Conservation (phyloP, 148 eudicot species). For the Selenicereus undatus region DNA sequence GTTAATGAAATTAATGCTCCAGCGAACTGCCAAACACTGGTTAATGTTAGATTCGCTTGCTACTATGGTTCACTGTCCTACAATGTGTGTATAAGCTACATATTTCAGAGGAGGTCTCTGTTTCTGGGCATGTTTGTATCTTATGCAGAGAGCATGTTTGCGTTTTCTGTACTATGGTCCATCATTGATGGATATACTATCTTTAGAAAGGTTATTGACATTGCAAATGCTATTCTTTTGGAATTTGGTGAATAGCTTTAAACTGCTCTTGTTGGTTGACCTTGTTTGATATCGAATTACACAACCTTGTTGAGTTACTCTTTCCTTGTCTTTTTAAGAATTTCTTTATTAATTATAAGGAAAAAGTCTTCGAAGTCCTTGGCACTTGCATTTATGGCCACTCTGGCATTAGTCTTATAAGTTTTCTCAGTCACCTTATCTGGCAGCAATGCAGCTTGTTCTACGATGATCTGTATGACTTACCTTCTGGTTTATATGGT, state of each 20-base stretch:
- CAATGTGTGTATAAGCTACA: neutral
- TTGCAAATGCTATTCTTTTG: neutral
- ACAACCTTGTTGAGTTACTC: neutral
- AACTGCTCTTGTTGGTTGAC: neutral
- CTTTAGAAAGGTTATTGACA: neutral
- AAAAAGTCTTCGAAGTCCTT: neutral
- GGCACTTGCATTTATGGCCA: neutral
- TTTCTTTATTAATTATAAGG: neutral
- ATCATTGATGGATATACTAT: neutral
- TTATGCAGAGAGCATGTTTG: neutral
- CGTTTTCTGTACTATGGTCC: neutral
- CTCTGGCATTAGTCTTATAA: neutral
- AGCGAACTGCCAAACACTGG: neutral
- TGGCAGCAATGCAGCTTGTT: neutral
- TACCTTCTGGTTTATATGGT: neutral
- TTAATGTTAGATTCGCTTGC: neutral
- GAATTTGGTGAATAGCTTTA: neutral
- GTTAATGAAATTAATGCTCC: neutral
- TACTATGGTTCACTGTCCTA: neutral
- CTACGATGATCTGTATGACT: neutral
- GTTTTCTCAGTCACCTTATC: neutral
- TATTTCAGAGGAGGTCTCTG: neutral
- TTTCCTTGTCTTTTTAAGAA: neutral
- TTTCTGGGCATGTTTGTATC: neutral
- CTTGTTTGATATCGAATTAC: neutral